Evolutionary conservation across 2,329 filamentous ascomycete genomes (phyloP), one percentile per base, ranked within the genome.

Genomic region (Beauveria medogensis): DNA sequence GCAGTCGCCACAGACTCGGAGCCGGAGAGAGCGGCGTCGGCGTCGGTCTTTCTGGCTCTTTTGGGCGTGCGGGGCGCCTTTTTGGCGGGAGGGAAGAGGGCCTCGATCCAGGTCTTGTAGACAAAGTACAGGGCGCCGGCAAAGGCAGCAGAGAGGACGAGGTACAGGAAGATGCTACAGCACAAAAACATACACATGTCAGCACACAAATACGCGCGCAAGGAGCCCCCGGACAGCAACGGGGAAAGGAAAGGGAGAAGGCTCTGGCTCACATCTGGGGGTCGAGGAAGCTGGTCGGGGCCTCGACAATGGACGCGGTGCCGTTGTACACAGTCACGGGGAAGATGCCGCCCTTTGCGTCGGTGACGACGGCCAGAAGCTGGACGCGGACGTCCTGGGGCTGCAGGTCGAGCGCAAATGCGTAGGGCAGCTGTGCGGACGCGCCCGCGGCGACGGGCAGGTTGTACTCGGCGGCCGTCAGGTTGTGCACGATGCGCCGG

Each of bases 61-160:
- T 81, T 83, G 66, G 82, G 34, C 82, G 77, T 69, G 80, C 81
- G 62, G 82, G 78, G 79, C 46, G 82, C 78, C 65, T 86, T 85
- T 80, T 91, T 90, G 67, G 88, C 87, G 81, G 96, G 91, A 54
- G 94, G 93, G 82, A 97, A 96, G 72, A 99, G 89, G 16, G 92
- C 88, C 70, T 92, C 90, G 77, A 99, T 89, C 92, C 93, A 97
- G 70, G 93, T 96, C 80, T 89, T 94, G 85, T 99, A 99, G 78
- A 97, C 91, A 77, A 96, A 96, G 85, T 93, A 97, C 73, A 89
- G 84, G 59, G 88, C 91, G 64, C 89, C 92, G 66, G 78, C 85
- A 73, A 96, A 95, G 65, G 82, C 84, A 64, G 82, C 87, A 59
- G 88, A 80, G 68, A 99, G 89, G 80, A 97, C 87, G 73, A 96